Conservation (phyloP, 2,329 filamentous ascomycete species). For the Escovopsis sp. region DNA sequence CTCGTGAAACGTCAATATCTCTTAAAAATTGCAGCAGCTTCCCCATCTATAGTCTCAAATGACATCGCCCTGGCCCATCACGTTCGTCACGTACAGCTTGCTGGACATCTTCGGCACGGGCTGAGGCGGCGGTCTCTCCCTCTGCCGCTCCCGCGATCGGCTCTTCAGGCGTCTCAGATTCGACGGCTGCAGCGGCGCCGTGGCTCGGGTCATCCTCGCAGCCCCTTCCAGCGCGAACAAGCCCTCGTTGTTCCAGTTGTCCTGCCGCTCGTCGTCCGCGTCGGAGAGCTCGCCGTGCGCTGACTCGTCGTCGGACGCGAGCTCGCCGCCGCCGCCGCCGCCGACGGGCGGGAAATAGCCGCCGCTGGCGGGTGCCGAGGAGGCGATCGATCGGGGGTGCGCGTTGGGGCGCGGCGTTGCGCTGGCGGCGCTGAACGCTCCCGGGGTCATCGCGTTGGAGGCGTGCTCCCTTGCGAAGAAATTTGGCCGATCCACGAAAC, state of each 20-base stretch:
- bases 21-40: not conserved
- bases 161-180: constrained; percentile 16
- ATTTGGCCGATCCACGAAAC: constrained; percentile 61
- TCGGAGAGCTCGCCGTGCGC: constrained; percentile 67
- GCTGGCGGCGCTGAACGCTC: constrained; percentile 35
- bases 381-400: constrained; percentile 74
- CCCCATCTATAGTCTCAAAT: constrained; percentile 6
- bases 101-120: constrained; percentile 27
- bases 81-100: constrained; percentile 18
- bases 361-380: constrained; percentile 49
- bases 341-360: constrained; percentile 35
- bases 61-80: constrained; percentile 23
- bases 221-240: constrained; percentile 45
- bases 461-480: constrained; percentile 44
- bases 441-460: constrained; percentile 48
- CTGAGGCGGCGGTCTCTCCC: constrained; percentile 22
- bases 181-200: constrained; percentile 32
- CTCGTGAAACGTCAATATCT: not conserved
- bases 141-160: constrained; percentile 18
- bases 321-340: constrained; percentile 24
- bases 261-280: constrained; percentile 44
- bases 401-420: constrained; percentile 46
- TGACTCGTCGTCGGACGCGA: constrained; percentile 64
- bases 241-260: constrained; percentile 24
- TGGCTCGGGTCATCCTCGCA: constrained; percentile 27